A percentile compares a stretch with the other conserved stretches of the same genome.
phyloP scores from a whole-genome alignment of 1,284 basidiomycete species.

The Peniophora sp. region DNA sequence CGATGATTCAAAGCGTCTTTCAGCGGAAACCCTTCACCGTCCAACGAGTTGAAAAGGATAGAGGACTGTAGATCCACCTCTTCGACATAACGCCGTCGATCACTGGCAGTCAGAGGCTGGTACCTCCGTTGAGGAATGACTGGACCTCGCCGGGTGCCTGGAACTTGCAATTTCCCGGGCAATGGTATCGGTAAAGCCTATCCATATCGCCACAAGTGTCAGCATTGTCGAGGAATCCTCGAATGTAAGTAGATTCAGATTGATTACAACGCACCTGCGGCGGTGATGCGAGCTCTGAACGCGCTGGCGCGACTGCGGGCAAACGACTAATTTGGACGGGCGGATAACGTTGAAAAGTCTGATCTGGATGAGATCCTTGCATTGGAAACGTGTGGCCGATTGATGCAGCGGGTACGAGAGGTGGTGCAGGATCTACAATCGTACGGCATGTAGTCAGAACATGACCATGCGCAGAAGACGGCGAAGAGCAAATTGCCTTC shows the following conservation, averaged over 20 bases:
- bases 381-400: neutral
- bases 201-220: neutral
- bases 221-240: neutral
- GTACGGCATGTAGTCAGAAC: too few species aligned
- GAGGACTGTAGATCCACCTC: constrained; percentile 54
- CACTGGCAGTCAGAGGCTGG: constrained; percentile 65
- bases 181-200: neutral
- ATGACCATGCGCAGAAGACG: too few species aligned
- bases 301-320: neutral
- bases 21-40: neutral
- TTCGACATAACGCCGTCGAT: constrained; percentile 64
- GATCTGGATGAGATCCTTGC: neutral
- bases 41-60: constrained; percentile 45
- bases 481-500: neutral
- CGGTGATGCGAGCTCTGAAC: neutral
- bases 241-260: neutral
- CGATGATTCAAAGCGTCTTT: neutral
- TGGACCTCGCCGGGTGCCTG: constrained; percentile 7
- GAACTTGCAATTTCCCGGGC: neutral
- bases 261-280: neutral
- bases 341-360: neutral
- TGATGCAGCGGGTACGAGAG: neutral
- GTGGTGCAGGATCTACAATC: neutral
- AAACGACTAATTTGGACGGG: neutral
- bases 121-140: constrained; percentile 59